A percentile compares a stretch with the other conserved stretches of the same genome.
phyloP scores from a whole-genome alignment of 441 rosid genomes.

The Populus trichocarpa region DNA sequence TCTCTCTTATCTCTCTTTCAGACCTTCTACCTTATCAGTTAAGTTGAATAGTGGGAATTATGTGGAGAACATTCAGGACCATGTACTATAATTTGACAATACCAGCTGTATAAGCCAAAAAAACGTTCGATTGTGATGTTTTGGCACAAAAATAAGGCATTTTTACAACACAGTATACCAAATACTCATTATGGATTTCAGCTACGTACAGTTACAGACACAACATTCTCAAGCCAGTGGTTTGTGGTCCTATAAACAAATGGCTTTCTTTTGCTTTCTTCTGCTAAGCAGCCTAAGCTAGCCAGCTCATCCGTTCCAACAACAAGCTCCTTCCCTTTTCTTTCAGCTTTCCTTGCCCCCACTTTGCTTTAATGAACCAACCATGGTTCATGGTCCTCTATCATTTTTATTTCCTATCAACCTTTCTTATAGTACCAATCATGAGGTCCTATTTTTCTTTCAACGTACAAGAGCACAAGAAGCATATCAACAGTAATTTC shows the following conservation, averaged over 20 bases:
- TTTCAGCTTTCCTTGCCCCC: constrained; percentile 4
- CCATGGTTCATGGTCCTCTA: not conserved
- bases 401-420: constrained; percentile 7
- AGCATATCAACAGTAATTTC: not conserved
- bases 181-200: not conserved
- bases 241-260: not conserved
- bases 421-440: not conserved
- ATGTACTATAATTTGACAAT: no score
- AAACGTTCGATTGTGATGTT: no score
- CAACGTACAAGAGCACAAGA: not conserved
- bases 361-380: not conserved
- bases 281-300: not conserved
- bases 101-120: no score
- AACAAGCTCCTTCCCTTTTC: constrained; percentile 6
- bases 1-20: not conserved
- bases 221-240: not conserved
- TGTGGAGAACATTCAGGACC: no score
- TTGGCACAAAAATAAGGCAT: no score
- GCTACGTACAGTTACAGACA: not conserved
- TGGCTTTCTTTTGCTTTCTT: not conserved
- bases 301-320: not conserved
- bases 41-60: no score
- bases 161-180: no score
- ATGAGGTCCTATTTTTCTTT: not conserved
- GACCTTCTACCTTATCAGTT: not conserved